Evolutionary conservation across 1,139 yeast species (phyloP).

Genomic region (Magnusiomyces suaveolens): DNA sequence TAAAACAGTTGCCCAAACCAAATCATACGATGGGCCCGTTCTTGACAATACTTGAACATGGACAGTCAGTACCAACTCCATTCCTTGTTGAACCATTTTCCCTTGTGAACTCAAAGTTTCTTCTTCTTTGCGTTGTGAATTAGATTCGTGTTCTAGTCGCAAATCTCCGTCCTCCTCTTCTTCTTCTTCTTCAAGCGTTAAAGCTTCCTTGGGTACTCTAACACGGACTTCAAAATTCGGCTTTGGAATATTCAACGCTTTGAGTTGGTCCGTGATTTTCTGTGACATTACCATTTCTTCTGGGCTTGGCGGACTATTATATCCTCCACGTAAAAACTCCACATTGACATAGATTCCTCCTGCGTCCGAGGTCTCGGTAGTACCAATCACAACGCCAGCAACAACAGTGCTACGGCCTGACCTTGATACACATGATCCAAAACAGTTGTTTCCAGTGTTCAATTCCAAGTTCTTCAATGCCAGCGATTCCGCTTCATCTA

Average conservation of each 20-base stretch:
- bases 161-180: slow-evolving; percentile 32
- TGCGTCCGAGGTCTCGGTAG: slow-evolving; percentile 37
- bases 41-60: slow-evolving; percentile 71
- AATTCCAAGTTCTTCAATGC: slow-evolving; percentile 5
- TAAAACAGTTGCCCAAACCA: slow-evolving; percentile 61
- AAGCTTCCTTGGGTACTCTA: slow-evolving; percentile 11
- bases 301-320: slow-evolving; percentile 65
- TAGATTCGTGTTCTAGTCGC: slow-evolving; percentile 17
- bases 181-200: slow-evolving; percentile 31
- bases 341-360: slow-evolving; percentile 63
- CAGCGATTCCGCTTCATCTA: background rate
- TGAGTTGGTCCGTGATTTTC: slow-evolving; percentile 44
- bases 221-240: slow-evolving; percentile 19
- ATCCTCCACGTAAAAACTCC: slow-evolving; percentile 47
- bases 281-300: slow-evolving; percentile 84
- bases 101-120: slow-evolving; percentile 5
- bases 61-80: slow-evolving; percentile 60
- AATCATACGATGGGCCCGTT: slow-evolving; percentile 71
- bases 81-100: slow-evolving; percentile 31
- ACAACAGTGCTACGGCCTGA: slow-evolving; percentile 70
- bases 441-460: slow-evolving; percentile 12
- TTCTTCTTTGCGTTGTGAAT: slow-evolving; percentile 8
- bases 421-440: slow-evolving; percentile 66
- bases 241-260: slow-evolving; percentile 32
- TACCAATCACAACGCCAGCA: slow-evolving; percentile 65